Evolutionary conservation across 345 rosid genomes (phyloP).

Genomic region (Syzygium aqueum): DNA sequence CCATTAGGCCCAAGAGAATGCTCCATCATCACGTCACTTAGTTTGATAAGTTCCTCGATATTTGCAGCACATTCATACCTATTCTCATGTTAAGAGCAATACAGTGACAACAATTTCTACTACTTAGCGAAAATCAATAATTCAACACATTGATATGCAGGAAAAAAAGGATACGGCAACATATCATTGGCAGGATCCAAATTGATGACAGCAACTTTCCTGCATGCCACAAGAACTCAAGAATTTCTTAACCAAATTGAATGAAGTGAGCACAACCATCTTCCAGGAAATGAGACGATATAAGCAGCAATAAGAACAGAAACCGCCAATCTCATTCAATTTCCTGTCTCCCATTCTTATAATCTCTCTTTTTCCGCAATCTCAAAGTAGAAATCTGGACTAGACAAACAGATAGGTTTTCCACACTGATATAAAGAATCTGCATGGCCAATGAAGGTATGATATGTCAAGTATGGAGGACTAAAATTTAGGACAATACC

Average conservation of each 20-base stretch:
- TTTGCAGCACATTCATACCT: slow-evolving; percentile 85
- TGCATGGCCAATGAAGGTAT: background rate
- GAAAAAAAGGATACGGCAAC: slow-evolving; percentile 64
- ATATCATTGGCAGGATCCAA: slow-evolving; percentile 92
- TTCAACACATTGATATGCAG: background rate
- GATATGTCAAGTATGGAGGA: background rate
- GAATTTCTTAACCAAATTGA: background rate
- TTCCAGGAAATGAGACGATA: background rate
- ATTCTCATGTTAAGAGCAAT: slow-evolving; percentile 27
- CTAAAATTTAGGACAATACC: background rate
- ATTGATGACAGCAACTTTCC: slow-evolving; percentile 88
- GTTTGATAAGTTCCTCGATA: slow-evolving; percentile 71
- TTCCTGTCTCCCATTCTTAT: background rate
- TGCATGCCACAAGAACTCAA: slow-evolving; percentile 10
- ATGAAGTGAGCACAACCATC: background rate
- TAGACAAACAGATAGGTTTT: background rate
- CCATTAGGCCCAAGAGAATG: slow-evolving; percentile 95
- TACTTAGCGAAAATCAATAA: background rate
- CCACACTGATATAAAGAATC: background rate
- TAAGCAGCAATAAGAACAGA: background rate
- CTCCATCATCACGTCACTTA: slow-evolving; percentile 75
- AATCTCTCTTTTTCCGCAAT: background rate
- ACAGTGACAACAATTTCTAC: background rate
- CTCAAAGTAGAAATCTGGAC: background rate
- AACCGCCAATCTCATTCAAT: background rate